These are phyloP conservation scores for Metschnikowia drakensbergensis DNA, from an alignment of 805 yeast species.

Conservation along the genomic window DNA sequence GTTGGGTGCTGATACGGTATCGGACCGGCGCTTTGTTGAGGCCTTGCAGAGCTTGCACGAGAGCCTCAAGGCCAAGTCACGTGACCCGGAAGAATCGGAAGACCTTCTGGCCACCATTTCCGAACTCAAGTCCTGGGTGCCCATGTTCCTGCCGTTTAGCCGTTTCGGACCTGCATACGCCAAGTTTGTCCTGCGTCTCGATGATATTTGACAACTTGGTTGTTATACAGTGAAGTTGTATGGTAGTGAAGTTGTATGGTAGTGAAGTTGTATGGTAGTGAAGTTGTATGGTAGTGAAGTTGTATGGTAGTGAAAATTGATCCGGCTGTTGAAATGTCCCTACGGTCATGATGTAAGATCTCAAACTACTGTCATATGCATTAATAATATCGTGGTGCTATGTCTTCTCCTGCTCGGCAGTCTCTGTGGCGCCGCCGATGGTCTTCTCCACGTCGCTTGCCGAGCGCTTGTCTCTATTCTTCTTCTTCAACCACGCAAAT, in stretches of 20 bases:
- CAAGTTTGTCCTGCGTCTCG: conserved; percentile 45
- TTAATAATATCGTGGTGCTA: background rate
- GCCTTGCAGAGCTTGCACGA: conserved; percentile 46
- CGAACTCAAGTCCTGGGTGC: conserved; percentile 45
- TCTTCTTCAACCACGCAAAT: conserved; percentile 31
- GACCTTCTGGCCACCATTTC: conserved; percentile 43
- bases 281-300: too few relatives aligned
- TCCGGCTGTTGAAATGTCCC: too few relatives aligned
- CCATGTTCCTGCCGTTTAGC: conserved; percentile 50
- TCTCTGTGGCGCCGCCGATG: background rate
- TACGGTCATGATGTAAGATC: too few relatives aligned
- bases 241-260: too few relatives aligned
- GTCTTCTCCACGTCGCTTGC: conserved; percentile 19
- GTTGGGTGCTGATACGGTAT: conserved; percentile 11
- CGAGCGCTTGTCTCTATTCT: conserved; percentile 19
- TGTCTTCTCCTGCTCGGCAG: background rate
- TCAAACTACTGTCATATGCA: too few relatives aligned
- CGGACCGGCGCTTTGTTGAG: conserved; percentile 18
- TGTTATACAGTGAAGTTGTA: too few relatives aligned
- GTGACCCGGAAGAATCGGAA: conserved; percentile 17
- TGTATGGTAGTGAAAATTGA: too few relatives aligned
- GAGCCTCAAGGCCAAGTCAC: conserved; percentile 38
- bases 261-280: too few relatives aligned
- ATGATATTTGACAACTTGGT: conserved; percentile 4
- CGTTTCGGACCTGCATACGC: conserved; percentile 49